Base-by-base conservation (phyloP, 1,139 yeast species). In the Kurtzmaniella quercitrusa region DNA sequence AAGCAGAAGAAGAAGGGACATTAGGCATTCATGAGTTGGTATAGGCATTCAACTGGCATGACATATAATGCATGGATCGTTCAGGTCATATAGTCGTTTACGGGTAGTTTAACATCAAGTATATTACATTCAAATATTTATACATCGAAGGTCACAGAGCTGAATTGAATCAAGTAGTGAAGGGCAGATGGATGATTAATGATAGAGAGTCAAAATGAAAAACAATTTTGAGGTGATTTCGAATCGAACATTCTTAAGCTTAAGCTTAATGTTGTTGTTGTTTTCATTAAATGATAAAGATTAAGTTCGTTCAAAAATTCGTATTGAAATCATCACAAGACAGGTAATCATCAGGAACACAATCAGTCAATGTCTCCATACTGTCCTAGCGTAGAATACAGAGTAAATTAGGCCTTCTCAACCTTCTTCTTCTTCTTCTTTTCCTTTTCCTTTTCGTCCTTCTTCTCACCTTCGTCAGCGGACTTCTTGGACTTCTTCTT, bases 1-100 rank as follows among this genome's bases (percentile, higher is more conserved):
- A 88, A 86, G 63, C 97, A 88, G 63, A 91, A 88, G 82, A 85
- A 84, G 79, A 84, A 83, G 71, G 91, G 93, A 43, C 70, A 67
- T 57, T 77, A 60, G 50, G n/a, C n/a, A n/a, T n/a, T n/a, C n/a
- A 33, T 32, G 9, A 15, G 30, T 4, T 26, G 30, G 30, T 26
- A 26, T 5, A 14, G 6, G n/a, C n/a, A 26, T 14, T n/a, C n/a
- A n/a, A n/a, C n/a, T n/a, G n/a, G n/a, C n/a, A n/a, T n/a, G n/a
- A n/a, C n/a, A n/a, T n/a, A n/a, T n/a, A n/a, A 26, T 26, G 3
- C 12, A 26, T 26, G n/a, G 30, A 14, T 26, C 30, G n/a, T 26
- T 21, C 11, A 21, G 9, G 26, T 21, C 26, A 21, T 21, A n/a
- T 21, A 21, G 26, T 21, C 26, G 11, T 21, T 21, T 21, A 21